phyloP scores from a whole-genome alignment of 2,329 filamentous ascomycete species.

The Arthrobotrys sinensis region DNA sequence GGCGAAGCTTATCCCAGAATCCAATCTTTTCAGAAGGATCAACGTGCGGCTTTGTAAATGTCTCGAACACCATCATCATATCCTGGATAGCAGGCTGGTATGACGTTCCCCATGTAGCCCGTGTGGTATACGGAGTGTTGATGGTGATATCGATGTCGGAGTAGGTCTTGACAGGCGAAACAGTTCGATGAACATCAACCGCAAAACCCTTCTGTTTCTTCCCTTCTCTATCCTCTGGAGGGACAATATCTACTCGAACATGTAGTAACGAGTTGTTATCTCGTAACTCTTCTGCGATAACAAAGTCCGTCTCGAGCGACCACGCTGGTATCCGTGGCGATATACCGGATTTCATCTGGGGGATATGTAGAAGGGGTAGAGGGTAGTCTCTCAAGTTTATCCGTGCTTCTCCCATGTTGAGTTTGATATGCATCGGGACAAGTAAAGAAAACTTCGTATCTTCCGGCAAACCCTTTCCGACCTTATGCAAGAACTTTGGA shows the following conservation, averaged over 20 bases:
- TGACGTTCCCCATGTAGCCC: conserved; percentile 96
- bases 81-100: conserved; percentile 99
- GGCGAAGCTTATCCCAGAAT: conserved; percentile 98
- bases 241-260: conserved; percentile 86
- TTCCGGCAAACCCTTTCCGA: conserved; percentile 96
- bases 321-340: conserved; percentile 84
- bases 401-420: conserved; percentile 90
- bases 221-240: conserved; percentile 74
- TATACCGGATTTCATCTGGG: conserved; percentile 83
- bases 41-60: conserved; percentile 94
- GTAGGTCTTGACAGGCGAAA: conserved; percentile 95
- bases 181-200: conserved; percentile 89
- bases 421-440: conserved; percentile 87
- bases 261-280: conserved; percentile 84
- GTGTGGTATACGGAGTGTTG: conserved; percentile 90
- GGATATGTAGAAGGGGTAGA: conserved; percentile 90
- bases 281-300: conserved; percentile 93
- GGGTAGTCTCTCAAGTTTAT: conserved; percentile 94
- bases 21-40: conserved; percentile 94
- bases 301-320: conserved; percentile 89
- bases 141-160: conserved; percentile 93
- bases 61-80: conserved; percentile 99
- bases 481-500: conserved; percentile 84
- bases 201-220: conserved; percentile 77
- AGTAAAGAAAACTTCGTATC: conserved; percentile 92